Conservation (phyloP, 1,284 basidiomycete genomes). For the Austroboletus novae-zelandiae region DNA sequence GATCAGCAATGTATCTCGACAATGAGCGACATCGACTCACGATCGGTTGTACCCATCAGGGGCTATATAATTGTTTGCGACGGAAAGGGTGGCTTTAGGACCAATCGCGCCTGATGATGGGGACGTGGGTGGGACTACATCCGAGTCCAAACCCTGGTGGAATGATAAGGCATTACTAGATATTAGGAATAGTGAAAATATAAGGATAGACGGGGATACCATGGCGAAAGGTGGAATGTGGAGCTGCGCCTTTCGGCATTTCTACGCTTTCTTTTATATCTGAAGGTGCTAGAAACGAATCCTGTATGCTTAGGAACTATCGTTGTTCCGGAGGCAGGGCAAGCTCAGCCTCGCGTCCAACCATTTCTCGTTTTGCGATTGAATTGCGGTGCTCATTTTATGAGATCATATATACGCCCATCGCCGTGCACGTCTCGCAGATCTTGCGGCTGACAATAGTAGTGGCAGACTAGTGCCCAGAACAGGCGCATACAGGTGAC, state of each 20-base stretch:
- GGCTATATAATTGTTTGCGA: conserved; percentile 24
- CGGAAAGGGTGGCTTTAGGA: conserved; percentile 2
- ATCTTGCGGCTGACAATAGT: neutral
- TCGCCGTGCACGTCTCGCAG: neutral
- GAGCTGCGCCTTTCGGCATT: neutral
- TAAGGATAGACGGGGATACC: conserved; percentile 7
- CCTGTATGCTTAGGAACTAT: neutral
- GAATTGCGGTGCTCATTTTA: neutral
- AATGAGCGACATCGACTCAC: conserved; percentile 9
- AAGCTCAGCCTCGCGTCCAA: neutral
- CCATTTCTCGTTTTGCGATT: neutral
- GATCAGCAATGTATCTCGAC: neutral
- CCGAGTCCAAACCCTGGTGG: neutral
- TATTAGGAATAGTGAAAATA: conserved; percentile 6
- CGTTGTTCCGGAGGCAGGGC: neutral
- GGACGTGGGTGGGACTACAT: neutral
- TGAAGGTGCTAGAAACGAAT: neutral
- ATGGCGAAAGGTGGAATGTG: neutral
- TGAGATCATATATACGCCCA: neutral
- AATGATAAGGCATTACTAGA: conserved; percentile 6
- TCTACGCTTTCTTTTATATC: conserved; percentile 13
- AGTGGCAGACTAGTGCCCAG: neutral
- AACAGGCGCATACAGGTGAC: too few relatives aligned
- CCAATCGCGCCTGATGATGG: neutral
- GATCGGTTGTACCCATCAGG: conserved; percentile 31